phyloP scores from a whole-genome alignment of 2,329 filamentous ascomycete genomes.

The Didymellaceae sp. region DNA sequence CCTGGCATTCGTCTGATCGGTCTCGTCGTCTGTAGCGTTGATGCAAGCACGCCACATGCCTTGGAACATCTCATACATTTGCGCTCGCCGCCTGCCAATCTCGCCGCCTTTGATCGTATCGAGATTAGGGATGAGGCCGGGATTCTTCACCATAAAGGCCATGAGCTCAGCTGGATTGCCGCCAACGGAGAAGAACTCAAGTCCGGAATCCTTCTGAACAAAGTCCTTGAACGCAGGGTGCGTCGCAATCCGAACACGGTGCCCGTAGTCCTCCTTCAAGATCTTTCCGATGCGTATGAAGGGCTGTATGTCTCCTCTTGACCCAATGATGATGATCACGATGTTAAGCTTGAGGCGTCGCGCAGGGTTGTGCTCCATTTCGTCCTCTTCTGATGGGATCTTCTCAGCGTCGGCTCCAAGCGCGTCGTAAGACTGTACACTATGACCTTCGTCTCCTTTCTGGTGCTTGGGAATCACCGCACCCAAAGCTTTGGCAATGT shows the following conservation, averaged over 20 bases:
- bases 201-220: conserved; percentile 71
- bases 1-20: conserved; percentile 63
- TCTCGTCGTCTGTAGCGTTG: conserved; percentile 73
- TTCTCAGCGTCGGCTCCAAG: conserved; percentile 21
- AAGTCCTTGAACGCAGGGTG: conserved; percentile 80
- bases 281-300: conserved; percentile 78
- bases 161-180: conserved; percentile 82
- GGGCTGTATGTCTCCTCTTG: conserved; percentile 79
- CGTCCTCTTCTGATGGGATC: conserved; percentile 42
- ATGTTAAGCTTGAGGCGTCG: conserved; percentile 69
- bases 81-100: conserved; percentile 68
- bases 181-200: conserved; percentile 82
- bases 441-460: conserved; percentile 43
- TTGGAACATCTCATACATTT: conserved; percentile 83
- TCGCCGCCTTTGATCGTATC: conserved; percentile 77
- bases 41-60: conserved; percentile 83
- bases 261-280: conserved; percentile 72
- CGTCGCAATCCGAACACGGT: conserved; percentile 78
- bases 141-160: conserved; percentile 90
- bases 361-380: conserved; percentile 41
- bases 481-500: conserved; percentile 75
- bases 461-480: conserved; percentile 66
- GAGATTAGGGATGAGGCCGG: conserved; percentile 75
- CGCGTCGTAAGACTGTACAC: conserved; percentile 28
- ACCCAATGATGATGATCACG: conserved; percentile 84